Evolutionary conservation across 2,329 filamentous ascomycete species (phyloP), one percentile per base, ranked within the genome.

Genomic region (Fusarium longipes): DNA sequence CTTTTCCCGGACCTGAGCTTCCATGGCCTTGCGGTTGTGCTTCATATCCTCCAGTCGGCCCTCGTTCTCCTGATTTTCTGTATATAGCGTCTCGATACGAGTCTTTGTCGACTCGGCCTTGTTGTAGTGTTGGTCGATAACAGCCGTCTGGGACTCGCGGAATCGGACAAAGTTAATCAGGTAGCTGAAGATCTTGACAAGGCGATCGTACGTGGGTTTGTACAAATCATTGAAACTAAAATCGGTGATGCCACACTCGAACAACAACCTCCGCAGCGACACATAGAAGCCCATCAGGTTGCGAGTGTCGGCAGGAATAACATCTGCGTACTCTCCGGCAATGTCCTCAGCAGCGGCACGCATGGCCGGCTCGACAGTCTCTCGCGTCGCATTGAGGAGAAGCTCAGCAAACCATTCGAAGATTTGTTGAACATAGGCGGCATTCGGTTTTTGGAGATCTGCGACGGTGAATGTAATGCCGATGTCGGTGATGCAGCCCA

Each of bases 141-240:
- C 89, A 36, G 84, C 83, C 2, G 93, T 96, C 79, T 98, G 95
- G 65, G 91, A 93, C 81, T 97, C 94, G 72, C 96, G 91, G 81
- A 98, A 99, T 52, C 96, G 90, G 70, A 98, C 94, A 79, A 99
- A 99, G 81, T 99, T 99, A 83, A 99, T 99, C 67, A 98, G 87
- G 79, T 97, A 97, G 68, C 93, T 97, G 77, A 99, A 96, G 74
- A 98, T 96, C 82, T 96, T 97, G 74, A 95, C 91, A 15, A 98
- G 86, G 42, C 96, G 91, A 58, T 93, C 91, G 76, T 96, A 92
- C 2, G 93, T 97, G 17, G 96, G 96, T 77, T 91, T 91, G 77
- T 96, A 95, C 8, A 99, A 83, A 77, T 99, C 96, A 62, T 90
- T 89, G 80, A 98, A 97, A 33, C 91, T 93, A 74, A 99, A 97